Evolutionary conservation across 2,329 filamentous ascomycete species (phyloP).

Genomic region (Penicillium sp.): DNA sequence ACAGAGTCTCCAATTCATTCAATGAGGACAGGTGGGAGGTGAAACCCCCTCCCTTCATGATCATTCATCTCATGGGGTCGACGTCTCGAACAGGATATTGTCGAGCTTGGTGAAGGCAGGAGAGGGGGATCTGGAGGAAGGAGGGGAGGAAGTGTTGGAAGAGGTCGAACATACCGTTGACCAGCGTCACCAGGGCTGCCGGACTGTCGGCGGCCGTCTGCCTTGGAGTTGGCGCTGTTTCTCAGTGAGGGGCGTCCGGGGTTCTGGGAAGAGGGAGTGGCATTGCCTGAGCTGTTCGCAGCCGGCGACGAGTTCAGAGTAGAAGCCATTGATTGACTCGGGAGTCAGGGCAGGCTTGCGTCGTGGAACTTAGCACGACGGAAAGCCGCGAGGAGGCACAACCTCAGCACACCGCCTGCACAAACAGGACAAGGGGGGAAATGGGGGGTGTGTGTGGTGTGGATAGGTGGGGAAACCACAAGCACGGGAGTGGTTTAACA

Average conservation of each 20-base stretch:
- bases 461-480: constrained; percentile 9
- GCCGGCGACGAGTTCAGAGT: constrained; percentile 42
- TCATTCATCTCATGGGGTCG: neutral
- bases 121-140: constrained; percentile 1
- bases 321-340: constrained; percentile 46
- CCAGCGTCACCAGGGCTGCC: constrained; percentile 59
- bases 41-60: neutral
- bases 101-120: neutral
- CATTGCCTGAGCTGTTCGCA: constrained; percentile 44
- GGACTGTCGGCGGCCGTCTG: constrained; percentile 60
- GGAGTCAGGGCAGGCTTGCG: constrained; percentile 35
- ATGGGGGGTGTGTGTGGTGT: neutral
- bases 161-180: constrained; percentile 55
- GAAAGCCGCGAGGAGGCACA: constrained; percentile 39
- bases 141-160: constrained; percentile 8
- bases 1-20: constrained; percentile 1
- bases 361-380: constrained; percentile 42
- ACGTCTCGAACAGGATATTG: neutral
- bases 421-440: constrained; percentile 27
- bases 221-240: constrained; percentile 55
- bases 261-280: constrained; percentile 40
- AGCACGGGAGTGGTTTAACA: neutral
- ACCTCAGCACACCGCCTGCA: constrained; percentile 46
- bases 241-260: constrained; percentile 53
- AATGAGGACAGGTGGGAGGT: neutral